Conservation (phyloP, 2,329 filamentous ascomycete species). For the Beauveria bassiana region DNA sequence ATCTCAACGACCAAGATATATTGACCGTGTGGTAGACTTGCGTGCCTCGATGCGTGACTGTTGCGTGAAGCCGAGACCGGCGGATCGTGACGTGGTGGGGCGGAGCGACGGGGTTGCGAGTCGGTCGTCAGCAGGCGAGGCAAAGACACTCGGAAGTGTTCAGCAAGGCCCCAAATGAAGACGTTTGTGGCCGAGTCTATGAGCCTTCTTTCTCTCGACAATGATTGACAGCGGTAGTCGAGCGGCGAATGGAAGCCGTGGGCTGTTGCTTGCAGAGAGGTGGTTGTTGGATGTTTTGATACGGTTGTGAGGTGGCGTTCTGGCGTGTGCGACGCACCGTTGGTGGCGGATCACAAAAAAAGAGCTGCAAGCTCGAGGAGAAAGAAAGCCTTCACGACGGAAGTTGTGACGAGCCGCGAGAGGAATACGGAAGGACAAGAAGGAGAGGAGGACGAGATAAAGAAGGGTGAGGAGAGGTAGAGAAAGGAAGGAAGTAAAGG, state of each 20-base stretch:
- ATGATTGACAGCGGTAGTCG: background rate
- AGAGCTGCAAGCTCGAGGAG: slow-evolving; percentile 15
- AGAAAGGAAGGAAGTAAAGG: slow-evolving; percentile 8
- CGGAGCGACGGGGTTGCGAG: slow-evolving; percentile 3
- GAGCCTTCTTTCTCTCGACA: slow-evolving; percentile 10
- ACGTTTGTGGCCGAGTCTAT: background rate
- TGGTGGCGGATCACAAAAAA: slow-evolving; percentile 1
- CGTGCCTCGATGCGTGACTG: background rate
- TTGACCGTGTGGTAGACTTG: background rate
- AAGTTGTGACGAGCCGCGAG: slow-evolving; percentile 8
- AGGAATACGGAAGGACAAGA: slow-evolving; percentile 6
- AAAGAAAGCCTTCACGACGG: slow-evolving; percentile 11
- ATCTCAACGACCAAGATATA: background rate
- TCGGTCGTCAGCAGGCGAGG: background rate
- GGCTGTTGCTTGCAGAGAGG: slow-evolving; percentile 6
- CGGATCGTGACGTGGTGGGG: slow-evolving; percentile 9
- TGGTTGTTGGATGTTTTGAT: background rate
- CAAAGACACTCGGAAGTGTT: background rate
- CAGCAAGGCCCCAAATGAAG: background rate
- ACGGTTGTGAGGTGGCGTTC: slow-evolving; percentile 4
- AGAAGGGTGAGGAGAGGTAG: slow-evolving; percentile 12
- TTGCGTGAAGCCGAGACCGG: slow-evolving; percentile 8
- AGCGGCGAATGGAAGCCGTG: slow-evolving; percentile 2
- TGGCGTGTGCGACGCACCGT: background rate
- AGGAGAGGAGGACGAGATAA: slow-evolving; percentile 12